Conservation (phyloP, 805 yeast genomes). For the Wickerhamomyces rabaulensis region DNA sequence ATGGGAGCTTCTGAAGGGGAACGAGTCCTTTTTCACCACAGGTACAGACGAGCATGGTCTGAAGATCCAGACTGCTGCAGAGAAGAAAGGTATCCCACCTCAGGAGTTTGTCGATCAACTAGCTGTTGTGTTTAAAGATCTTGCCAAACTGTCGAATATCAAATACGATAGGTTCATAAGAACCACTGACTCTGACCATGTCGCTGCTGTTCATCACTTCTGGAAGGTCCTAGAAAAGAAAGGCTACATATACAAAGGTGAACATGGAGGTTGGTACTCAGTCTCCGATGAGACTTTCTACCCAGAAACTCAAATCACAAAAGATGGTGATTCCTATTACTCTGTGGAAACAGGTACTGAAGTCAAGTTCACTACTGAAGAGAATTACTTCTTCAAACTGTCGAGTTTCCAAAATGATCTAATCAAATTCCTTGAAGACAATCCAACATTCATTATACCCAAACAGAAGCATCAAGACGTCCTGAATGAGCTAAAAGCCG, state of each 20-base stretch:
- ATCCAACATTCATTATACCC: constrained; percentile 68
- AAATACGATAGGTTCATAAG: constrained; percentile 74
- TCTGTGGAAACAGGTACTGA: constrained; percentile 70
- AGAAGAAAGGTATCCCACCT: constrained; percentile 46
- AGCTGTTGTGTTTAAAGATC: constrained; percentile 53
- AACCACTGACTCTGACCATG: constrained; percentile 84
- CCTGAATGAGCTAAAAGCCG: constrained; percentile 48
- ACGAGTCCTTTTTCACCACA: constrained; percentile 58
- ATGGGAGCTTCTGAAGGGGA: constrained; percentile 52
- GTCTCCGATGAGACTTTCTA: constrained; percentile 92
- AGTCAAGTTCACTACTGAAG: constrained; percentile 73
- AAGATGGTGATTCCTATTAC: constrained; percentile 30
- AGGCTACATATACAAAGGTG: constrained; percentile 74
- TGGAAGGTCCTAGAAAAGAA: constrained; percentile 60
- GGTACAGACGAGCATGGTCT: constrained; percentile 98
- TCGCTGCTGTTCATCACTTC: constrained; percentile 53
- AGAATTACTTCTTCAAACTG: constrained; percentile 80
- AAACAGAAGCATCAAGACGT: constrained; percentile 46
- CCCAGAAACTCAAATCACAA: constrained; percentile 67
- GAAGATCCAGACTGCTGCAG: constrained; percentile 86
- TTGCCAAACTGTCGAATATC: constrained; percentile 58
- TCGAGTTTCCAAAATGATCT: constrained; percentile 53
- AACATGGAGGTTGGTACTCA: constrained; percentile 93
- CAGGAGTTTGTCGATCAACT: constrained; percentile 68
- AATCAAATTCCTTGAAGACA: constrained; percentile 39